phyloP scores from a whole-genome alignment of 2,329 filamentous ascomycete species.

The Talaromyces sp. region DNA sequence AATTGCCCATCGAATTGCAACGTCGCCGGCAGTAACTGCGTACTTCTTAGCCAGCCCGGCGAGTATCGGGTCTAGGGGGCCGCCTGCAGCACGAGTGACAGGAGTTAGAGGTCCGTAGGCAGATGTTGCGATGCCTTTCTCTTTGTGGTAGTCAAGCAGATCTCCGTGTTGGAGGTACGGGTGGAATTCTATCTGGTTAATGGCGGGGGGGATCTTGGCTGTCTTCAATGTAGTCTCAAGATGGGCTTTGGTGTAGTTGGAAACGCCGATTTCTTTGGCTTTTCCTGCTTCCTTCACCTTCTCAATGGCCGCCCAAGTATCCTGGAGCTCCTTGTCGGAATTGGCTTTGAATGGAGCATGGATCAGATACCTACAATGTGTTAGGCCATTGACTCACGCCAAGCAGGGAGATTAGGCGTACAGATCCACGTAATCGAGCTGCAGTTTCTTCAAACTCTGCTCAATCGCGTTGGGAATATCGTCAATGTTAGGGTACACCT shows the following conservation, averaged over 20 bases:
- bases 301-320: constrained; percentile 53
- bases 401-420: constrained; percentile 65
- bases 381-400: constrained; percentile 45
- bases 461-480: constrained; percentile 62
- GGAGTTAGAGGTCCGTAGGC: constrained; percentile 48
- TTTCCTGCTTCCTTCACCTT: constrained; percentile 42
- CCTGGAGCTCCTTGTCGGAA: background rate
- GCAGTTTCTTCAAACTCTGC: constrained; percentile 60
- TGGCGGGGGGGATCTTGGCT: constrained; percentile 45
- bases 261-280: constrained; percentile 51
- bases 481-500: constrained; percentile 56
- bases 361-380: constrained; percentile 56
- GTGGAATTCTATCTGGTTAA: constrained; percentile 53
- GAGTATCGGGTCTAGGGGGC: constrained; percentile 55
- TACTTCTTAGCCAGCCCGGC: constrained; percentile 58
- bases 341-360: constrained; percentile 41
- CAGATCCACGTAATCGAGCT: constrained; percentile 65
- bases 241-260: constrained; percentile 50
- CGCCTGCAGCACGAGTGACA: constrained; percentile 53
- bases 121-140: constrained; percentile 40
- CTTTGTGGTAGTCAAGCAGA: constrained; percentile 40
- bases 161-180: constrained; percentile 52
- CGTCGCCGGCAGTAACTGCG: constrained; percentile 55
- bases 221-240: constrained; percentile 48
- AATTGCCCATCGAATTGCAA: constrained; percentile 58